Conservation (phyloP, 805 yeast genomes). For the Wickerhamiella dianesei region DNA sequence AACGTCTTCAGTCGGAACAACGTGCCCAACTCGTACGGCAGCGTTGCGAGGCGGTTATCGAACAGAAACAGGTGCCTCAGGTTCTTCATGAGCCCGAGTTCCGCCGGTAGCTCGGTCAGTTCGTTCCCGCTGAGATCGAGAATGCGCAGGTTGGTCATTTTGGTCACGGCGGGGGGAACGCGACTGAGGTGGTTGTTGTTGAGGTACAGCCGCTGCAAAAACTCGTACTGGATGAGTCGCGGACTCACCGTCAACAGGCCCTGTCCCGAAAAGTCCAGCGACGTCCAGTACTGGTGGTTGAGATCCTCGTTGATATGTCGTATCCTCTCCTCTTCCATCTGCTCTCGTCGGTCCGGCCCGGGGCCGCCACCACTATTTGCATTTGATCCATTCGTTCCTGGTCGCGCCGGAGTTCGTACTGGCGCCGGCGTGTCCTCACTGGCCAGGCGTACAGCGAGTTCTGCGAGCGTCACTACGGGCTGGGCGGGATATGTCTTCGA, state of each 20-base stretch:
- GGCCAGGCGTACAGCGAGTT: conserved; percentile 27
- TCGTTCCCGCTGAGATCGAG: conserved; percentile 74
- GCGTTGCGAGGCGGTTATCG: conserved; percentile 62
- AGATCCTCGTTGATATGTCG: conserved; percentile 27
- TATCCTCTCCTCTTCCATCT: conserved; percentile 30
- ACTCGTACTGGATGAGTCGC: conserved; percentile 64
- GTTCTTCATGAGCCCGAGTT: conserved; percentile 69
- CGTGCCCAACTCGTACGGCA: conserved; percentile 80
- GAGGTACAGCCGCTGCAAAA: conserved; percentile 72
- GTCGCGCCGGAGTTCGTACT: conserved; percentile 26
- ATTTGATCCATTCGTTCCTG: background rate
- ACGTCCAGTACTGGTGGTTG: conserved; percentile 80
- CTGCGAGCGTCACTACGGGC: conserved; percentile 26
- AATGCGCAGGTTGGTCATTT: conserved; percentile 60
- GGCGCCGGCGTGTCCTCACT: conserved; percentile 16
- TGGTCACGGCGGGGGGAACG: conserved; percentile 55
- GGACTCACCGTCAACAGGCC: conserved; percentile 59
- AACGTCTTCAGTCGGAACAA: conserved; percentile 71
- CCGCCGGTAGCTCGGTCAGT: conserved; percentile 61
- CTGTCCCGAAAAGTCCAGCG: conserved; percentile 83
- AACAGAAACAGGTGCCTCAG: conserved; percentile 73
- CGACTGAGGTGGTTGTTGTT: conserved; percentile 67
- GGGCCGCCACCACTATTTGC: background rate
- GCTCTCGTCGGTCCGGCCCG: conserved; percentile 25
- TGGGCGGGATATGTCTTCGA: conserved; percentile 23